These are phyloP conservation scores for Colletotrichum aenigma DNA, from an alignment of 2,329 filamentous ascomycete species.

Conservation along the genomic window DNA sequence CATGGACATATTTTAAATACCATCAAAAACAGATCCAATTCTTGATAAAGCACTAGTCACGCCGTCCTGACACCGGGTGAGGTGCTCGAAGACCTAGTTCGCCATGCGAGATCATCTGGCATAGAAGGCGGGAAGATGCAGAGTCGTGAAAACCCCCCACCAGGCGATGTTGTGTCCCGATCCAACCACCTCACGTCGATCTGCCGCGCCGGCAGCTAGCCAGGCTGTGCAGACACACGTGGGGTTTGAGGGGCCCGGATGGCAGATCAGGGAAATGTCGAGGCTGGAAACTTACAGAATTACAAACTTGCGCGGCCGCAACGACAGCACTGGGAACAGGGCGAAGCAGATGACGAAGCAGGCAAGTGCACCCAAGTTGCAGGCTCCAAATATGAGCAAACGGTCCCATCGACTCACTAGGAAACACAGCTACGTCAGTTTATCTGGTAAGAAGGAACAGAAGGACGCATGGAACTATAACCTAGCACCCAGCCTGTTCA, in stretches of 20 bases:
- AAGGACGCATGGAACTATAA: conserved; percentile 24
- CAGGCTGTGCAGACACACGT: neutral
- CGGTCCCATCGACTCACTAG: conserved; percentile 98
- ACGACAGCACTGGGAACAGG: conserved; percentile 81
- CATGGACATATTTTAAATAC: neutral
- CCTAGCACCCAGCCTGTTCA: conserved; percentile 29
- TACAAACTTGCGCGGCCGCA: conserved; percentile 91
- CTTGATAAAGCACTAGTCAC: neutral
- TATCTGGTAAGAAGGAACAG: conserved; percentile 25
- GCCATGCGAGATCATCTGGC: conserved; percentile 29
- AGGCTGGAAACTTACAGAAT: conserved; percentile 77
- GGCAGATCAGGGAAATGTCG: conserved; percentile 15
- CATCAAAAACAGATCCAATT: neutral
- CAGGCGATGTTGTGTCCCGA: neutral
- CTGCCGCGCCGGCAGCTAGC: conserved; percentile 8
- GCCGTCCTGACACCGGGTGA: conserved; percentile 7
- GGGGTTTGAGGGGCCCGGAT: neutral
- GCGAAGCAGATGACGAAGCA: conserved; percentile 95
- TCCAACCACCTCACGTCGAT: neutral
- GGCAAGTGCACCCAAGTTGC: conserved; percentile 85
- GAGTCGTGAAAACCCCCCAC: conserved; percentile 16
- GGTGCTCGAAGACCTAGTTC: neutral
- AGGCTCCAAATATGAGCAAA: conserved; percentile 87
- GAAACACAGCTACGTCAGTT: conserved; percentile 31
- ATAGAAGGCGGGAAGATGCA: conserved; percentile 40